phyloP scores from a whole-genome alignment of 1,284 basidiomycete genomes.

The Puccinia hordei region DNA sequence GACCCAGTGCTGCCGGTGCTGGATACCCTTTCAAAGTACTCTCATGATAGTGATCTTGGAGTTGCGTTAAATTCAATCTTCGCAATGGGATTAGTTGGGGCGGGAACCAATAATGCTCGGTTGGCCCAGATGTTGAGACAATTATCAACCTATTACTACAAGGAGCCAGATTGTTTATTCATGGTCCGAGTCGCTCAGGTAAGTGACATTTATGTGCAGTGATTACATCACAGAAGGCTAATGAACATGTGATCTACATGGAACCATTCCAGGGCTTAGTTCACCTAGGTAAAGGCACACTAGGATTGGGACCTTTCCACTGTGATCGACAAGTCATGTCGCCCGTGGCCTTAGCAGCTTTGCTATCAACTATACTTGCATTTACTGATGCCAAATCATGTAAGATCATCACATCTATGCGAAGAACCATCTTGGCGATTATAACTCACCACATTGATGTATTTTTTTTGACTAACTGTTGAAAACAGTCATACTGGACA shows the following conservation, averaged over 20 bases:
- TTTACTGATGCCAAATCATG: conserved; percentile 92
- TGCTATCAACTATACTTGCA: conserved; percentile 81
- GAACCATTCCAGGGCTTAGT: conserved; percentile 71
- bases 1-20: conserved; percentile 94
- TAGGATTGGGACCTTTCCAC: conserved; percentile 98
- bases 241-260: neutral
- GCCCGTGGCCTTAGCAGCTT: conserved; percentile 83
- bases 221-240: neutral
- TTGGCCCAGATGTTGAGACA: conserved; percentile 96
- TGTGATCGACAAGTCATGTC: conserved; percentile 87
- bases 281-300: conserved; percentile 98
- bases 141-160: conserved; percentile 93
- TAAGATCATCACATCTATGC: conserved; percentile 63
- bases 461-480: neutral
- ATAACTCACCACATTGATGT: neutral
- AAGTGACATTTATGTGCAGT: neutral
- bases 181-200: conserved; percentile 89
- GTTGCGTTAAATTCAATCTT: conserved; percentile 97
- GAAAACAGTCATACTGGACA: conserved; percentile 78
- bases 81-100: conserved; percentile 97
- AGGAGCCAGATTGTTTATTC: conserved; percentile 95
- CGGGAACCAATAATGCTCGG: conserved; percentile 96
- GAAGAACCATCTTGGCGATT: neutral
- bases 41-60: conserved; percentile 93
- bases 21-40: conserved; percentile 98